Conservation (phyloP, 2,329 filamentous ascomycete genomes). For the Diplodia intermedia region DNA sequence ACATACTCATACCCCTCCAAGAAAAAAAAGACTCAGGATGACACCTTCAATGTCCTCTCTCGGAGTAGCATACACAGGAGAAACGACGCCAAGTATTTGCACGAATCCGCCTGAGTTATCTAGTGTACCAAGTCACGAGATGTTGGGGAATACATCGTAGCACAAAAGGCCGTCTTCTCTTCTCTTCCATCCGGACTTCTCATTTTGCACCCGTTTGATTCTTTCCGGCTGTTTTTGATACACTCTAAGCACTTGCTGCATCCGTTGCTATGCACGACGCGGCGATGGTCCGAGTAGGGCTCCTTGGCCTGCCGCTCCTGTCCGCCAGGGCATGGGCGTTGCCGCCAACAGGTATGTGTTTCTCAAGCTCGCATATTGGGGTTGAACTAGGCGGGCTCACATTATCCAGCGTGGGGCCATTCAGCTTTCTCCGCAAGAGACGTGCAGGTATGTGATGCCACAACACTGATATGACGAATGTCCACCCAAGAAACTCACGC, state of each 20-base stretch:
- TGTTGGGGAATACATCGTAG: slow-evolving; percentile 6
- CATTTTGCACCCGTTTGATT: slow-evolving; percentile 1
- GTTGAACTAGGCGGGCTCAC: background rate
- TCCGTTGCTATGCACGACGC: background rate
- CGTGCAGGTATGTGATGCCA: background rate
- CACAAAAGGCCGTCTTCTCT: slow-evolving; percentile 9
- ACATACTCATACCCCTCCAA: background rate
- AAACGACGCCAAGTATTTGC: background rate
- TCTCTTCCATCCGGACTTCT: background rate
- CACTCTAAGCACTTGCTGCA: background rate
- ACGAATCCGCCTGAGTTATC: background rate
- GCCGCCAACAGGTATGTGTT: background rate
- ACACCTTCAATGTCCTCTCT: background rate
- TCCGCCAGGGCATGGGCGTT: background rate
- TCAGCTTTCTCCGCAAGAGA: background rate
- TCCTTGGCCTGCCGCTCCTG: slow-evolving; percentile 13
- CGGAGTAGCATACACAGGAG: background rate
- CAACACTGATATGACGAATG: background rate
- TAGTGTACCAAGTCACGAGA: background rate
- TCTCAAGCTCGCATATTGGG: background rate
- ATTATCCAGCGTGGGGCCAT: background rate
- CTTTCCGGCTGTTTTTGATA: background rate
- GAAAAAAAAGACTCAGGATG: slow-evolving; percentile 4
- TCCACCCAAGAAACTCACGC: background rate
- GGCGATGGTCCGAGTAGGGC: background rate